Percentiles rank a stretch among this genome's conserved stretches.
Evolutionary conservation across 176 grass and related monocot species (phyloP).

Genomic region (Tuctoria greenei): DNA sequence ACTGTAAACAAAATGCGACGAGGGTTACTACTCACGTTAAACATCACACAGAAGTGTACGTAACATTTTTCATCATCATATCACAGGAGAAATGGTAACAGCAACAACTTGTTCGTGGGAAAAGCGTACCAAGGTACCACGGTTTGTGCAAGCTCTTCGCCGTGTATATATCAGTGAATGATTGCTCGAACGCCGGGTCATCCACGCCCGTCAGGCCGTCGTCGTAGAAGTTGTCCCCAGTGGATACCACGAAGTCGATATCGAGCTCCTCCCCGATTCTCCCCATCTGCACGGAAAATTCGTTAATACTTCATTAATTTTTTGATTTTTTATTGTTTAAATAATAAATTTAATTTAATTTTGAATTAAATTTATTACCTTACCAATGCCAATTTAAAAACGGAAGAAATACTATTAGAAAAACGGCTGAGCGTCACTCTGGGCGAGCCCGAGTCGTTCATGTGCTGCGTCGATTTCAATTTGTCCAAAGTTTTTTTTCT

Average conservation of each 20-base stretch:
- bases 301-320: neutral
- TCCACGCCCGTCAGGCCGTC: constrained; percentile 58
- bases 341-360: no score
- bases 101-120: neutral
- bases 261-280: constrained; percentile 51
- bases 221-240: constrained; percentile 84
- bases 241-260: constrained; percentile 91
- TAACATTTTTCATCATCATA: neutral
- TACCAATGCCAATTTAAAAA: no score
- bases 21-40: neutral
- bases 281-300: constrained; percentile 62
- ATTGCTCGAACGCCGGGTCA: constrained; percentile 61
- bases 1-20: constrained; percentile 33
- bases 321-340: no score
- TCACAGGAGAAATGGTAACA: neutral
- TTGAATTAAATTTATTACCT: neutral
- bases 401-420: no score
- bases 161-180: constrained; percentile 66
- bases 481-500: no score
- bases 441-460: no score
- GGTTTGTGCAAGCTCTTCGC: constrained; percentile 65
- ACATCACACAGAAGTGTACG: neutral
- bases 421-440: neutral
- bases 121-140: constrained; percentile 64
- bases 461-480: no score